Conservation (phyloP, 1,139 yeast species). For the Meyerozyma carpophila region DNA sequence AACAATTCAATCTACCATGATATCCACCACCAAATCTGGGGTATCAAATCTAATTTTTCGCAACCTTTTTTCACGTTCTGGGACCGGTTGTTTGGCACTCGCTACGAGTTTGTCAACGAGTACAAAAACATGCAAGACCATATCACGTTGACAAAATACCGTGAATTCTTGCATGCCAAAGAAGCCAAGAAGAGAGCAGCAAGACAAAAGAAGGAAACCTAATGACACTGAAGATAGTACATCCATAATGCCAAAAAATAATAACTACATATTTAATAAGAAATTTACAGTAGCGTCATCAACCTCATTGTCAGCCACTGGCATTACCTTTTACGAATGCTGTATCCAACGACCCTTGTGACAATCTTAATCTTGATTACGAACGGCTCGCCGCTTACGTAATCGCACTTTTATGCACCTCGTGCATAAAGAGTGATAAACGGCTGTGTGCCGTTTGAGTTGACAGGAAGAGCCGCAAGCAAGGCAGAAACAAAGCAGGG, state of each 20-base stretch:
- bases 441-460: no score
- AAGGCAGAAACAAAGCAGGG: no score
- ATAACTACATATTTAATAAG: no score
- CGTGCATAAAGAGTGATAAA: no score
- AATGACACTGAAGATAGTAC: not conserved
- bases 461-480: no score
- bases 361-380: not conserved
- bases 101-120: slow-evolving; percentile 60
- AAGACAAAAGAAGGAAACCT: not conserved
- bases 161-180: slow-evolving; percentile 51
- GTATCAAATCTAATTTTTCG: slow-evolving; percentile 88
- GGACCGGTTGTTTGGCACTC: slow-evolving; percentile 72
- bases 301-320: no score
- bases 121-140: slow-evolving; percentile 53
- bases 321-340: no score
- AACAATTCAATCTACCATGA: slow-evolving; percentile 95
- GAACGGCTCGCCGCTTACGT: not conserved
- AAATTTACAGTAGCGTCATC: no score
- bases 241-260: not conserved
- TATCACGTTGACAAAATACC: slow-evolving; percentile 58
- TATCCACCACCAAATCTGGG: slow-evolving; percentile 95
- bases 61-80: slow-evolving; percentile 96
- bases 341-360: not conserved
- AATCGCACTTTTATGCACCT: not conserved
- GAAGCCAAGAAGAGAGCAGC: slow-evolving; percentile 4